Evolutionary conservation across 805 yeast species (phyloP).

Genomic region (Saccharomycopsis javanensis): DNA sequence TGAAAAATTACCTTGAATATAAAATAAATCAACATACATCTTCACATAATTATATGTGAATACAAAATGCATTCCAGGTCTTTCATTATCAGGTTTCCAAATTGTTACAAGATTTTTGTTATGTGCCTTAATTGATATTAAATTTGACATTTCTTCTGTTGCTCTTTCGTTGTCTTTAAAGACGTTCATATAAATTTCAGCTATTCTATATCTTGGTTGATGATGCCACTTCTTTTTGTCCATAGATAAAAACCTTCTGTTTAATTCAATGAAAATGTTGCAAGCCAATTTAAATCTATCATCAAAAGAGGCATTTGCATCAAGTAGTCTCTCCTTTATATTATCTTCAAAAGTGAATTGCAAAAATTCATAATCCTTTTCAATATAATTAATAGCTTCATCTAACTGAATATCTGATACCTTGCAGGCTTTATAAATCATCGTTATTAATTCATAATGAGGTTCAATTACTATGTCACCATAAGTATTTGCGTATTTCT

Average conservation of each 20-base stretch:
- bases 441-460: slow-evolving; percentile 53
- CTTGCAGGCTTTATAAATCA: slow-evolving; percentile 46
- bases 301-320: background rate
- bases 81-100: slow-evolving; percentile 88
- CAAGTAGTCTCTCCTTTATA: slow-evolving; percentile 17
- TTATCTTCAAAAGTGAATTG: slow-evolving; percentile 19
- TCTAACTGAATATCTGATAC: slow-evolving; percentile 27
- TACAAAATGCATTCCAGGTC: slow-evolving; percentile 88
- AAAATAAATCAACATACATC: slow-evolving; percentile 50
- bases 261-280: slow-evolving; percentile 33
- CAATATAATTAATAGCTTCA: slow-evolving; percentile 33
- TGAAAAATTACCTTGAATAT: slow-evolving; percentile 44
- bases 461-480: slow-evolving; percentile 67
- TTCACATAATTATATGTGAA: slow-evolving; percentile 62
- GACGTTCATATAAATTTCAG: slow-evolving; percentile 49
- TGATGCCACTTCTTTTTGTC: slow-evolving; percentile 94
- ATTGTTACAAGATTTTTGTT: slow-evolving; percentile 69
- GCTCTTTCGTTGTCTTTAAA: slow-evolving; percentile 46
- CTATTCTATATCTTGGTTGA: slow-evolving; percentile 64
- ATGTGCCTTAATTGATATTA: slow-evolving; percentile 57
- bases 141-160: slow-evolving; percentile 45
- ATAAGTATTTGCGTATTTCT: slow-evolving; percentile 26
- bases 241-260: slow-evolving; percentile 38
- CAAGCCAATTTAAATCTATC: slow-evolving; percentile 27
- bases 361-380: slow-evolving; percentile 28